Evolutionary conservation across 208 protist species (phyloP), one percentile per base, ranked within the genome.

Genomic region (Trypanosoma mega): DNA sequence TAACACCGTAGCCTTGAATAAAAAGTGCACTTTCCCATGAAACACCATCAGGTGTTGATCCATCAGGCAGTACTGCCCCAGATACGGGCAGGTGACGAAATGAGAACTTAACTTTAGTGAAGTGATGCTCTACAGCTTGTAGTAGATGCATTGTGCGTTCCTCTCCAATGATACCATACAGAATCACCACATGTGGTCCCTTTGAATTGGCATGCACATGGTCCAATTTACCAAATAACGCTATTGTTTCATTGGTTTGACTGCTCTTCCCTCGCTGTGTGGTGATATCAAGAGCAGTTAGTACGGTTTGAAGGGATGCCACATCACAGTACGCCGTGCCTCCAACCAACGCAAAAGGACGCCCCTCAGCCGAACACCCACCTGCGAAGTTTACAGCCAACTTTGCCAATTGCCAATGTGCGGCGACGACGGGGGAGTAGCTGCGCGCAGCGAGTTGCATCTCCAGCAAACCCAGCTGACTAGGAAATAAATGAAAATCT

Each of bases 1-100:
- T 96, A 5, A 96, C 93, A 18, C 96, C 98, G 67, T 98, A 99
- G 20, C 98, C 97, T 49, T 86, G 81, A 27, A 98, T 70, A 20
- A 44, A 53, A 3, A 96, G 60, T 0, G 75, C 57, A 8, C 43
- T 51, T 26, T 85, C 68, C 71, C 74, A 86, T 47, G 60, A 30
- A 16, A 27, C 4, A n/a, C 9, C 34, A 39, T 6, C 6, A 39
- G 12, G 12, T 16, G 34, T 39, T 12, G 8, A 16, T 16, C 34
- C 56, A 49, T 27, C 41, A 29, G 73, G 77, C 11, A 76, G 46
- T 4, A 67, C 69, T 30, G 46, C 18, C 16, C 53, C 54, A 2
- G 71, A 67, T 0, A 77, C 72, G 14, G 84, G 84, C 7, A 86
- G 64, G 51, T 92, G 85, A 0, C 85, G 80, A 63, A 83, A 92